These are phyloP conservation scores for Trichoderma gracile DNA, from an alignment of 2,329 filamentous ascomycete species.

Conservation along the genomic window DNA sequence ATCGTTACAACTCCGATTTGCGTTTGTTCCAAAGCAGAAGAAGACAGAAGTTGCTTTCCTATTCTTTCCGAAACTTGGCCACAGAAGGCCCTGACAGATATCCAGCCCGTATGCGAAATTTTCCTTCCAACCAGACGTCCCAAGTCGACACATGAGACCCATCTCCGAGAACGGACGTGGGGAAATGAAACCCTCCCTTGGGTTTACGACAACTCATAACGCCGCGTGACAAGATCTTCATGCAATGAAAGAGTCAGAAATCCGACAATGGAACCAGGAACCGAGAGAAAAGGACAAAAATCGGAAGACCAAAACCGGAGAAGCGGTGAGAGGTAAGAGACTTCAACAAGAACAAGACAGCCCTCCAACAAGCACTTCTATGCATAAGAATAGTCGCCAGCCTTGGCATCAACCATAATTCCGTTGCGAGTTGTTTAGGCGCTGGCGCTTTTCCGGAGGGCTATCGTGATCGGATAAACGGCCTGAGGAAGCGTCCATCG, in stretches of 20 bases:
- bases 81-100: slow-evolving; percentile 7
- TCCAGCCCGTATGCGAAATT: slow-evolving; percentile 28
- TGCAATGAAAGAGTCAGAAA: slow-evolving; percentile 19
- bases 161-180: not conserved
- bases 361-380: slow-evolving; percentile 3
- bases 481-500: slow-evolving; percentile 36
- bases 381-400: not conserved
- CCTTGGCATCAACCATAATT: slow-evolving; percentile 42
- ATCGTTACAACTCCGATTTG: slow-evolving; percentile 24
- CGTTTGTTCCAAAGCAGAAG: slow-evolving; percentile 5
- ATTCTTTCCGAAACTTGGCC: not conserved
- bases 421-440: slow-evolving; percentile 48
- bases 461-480: slow-evolving; percentile 45
- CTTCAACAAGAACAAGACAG: not conserved
- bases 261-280: not conserved
- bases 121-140: slow-evolving; percentile 16
- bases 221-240: slow-evolving; percentile 17
- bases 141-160: not conserved
- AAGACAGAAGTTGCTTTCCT: not conserved
- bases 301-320: not conserved
- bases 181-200: slow-evolving; percentile 13
- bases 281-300: too few relatives aligned
- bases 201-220: slow-evolving; percentile 22
- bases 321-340: not conserved
- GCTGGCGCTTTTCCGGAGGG: slow-evolving; percentile 55